Conservation (phyloP, 306 rosid genomes). For the Elaeagnus macrophylla region DNA sequence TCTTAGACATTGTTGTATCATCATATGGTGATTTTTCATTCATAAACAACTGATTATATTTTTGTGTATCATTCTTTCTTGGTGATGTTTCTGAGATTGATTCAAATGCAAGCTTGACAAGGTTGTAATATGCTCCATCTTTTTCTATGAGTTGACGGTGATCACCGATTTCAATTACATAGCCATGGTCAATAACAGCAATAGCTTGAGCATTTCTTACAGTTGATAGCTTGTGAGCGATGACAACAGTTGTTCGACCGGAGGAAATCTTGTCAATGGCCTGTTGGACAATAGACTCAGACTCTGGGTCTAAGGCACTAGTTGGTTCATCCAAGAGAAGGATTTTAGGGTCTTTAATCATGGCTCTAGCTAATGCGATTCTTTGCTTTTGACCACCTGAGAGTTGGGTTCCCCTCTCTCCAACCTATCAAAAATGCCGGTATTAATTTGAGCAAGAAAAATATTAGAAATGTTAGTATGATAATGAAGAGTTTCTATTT, state of each 20-base stretch:
- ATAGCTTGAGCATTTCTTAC: slow-evolving; percentile 59
- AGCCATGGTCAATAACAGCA: slow-evolving; percentile 69
- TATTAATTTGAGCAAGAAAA: slow-evolving; percentile 2
- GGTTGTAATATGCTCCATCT: slow-evolving; percentile 59
- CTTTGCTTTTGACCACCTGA: slow-evolving; percentile 96
- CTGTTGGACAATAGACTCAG: slow-evolving; percentile 59
- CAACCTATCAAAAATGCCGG: slow-evolving; percentile 44
- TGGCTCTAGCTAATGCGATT: slow-evolving; percentile 83
- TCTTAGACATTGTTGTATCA: slow-evolving; percentile 13
- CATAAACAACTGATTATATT: slow-evolving; percentile 22
- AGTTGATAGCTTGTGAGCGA: slow-evolving; percentile 82
- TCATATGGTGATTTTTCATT: slow-evolving; percentile 32
- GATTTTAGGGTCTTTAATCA: slow-evolving; percentile 71
- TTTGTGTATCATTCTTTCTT: slow-evolving; percentile 17
- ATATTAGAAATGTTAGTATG: not conserved
- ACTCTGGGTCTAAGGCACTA: slow-evolving; percentile 80
- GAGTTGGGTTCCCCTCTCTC: slow-evolving; percentile 71
- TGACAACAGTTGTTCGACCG: slow-evolving; percentile 70
- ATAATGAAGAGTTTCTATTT: too few species aligned
- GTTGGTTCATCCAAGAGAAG: slow-evolving; percentile 93
- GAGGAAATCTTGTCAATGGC: slow-evolving; percentile 77
- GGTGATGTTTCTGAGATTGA: slow-evolving; percentile 29
- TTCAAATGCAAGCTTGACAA: slow-evolving; percentile 68
- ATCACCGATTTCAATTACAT: slow-evolving; percentile 61
- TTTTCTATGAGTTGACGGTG: slow-evolving; percentile 67